A percentile compares a stretch with the other conserved stretches of the same genome.
These are phyloP conservation scores for Ophiocordyceps robertsii DNA, from an alignment of 2,329 filamentous ascomycete species.

Conservation along the genomic window DNA sequence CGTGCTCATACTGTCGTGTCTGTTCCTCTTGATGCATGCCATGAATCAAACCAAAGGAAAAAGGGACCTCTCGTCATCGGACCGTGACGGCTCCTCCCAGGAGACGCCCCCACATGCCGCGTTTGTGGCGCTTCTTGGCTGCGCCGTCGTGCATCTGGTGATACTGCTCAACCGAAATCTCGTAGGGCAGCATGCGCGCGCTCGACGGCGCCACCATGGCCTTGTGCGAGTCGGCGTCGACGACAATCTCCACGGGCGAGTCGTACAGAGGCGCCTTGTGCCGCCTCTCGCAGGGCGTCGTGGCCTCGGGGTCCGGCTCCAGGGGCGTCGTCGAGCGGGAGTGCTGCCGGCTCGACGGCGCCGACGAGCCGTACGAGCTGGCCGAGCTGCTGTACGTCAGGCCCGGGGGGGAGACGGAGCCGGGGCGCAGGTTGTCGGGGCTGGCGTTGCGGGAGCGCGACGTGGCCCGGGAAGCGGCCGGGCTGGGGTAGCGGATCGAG, in stretches of 20 bases:
- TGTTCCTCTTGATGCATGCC: neutral
- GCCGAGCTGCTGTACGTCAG: slow-evolving; percentile 35
- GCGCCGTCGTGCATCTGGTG: slow-evolving; percentile 32
- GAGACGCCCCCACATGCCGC: slow-evolving; percentile 40
- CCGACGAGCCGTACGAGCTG: slow-evolving; percentile 34
- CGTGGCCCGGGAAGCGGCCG: slow-evolving; percentile 30
- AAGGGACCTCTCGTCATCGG: slow-evolving; percentile 12
- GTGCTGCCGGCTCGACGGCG: slow-evolving; percentile 32
- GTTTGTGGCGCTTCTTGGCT: slow-evolving; percentile 34
- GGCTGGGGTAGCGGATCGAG: slow-evolving; percentile 27
- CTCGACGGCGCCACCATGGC: slow-evolving; percentile 7
- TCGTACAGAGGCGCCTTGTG: slow-evolving; percentile 27
- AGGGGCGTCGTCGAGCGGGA: slow-evolving; percentile 40
- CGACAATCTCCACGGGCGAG: slow-evolving; percentile 33
- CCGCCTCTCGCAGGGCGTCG: neutral
- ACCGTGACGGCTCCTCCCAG: slow-evolving; percentile 31
- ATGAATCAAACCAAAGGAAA: neutral
- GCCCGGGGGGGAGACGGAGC: slow-evolving; percentile 29
- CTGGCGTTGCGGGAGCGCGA: slow-evolving; percentile 27
- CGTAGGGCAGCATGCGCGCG: slow-evolving; percentile 35
- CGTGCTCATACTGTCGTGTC: neutral
- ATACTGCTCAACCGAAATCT: slow-evolving; percentile 39
- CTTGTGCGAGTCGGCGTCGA: slow-evolving; percentile 20
- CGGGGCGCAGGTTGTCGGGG: slow-evolving; percentile 19
- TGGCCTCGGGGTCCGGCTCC: slow-evolving; percentile 25